Percentiles rank a stretch among this genome's conserved stretches.
phyloP scores from a whole-genome alignment of 2,329 filamentous ascomycete species.

The Diaporthe citrichinensis region DNA sequence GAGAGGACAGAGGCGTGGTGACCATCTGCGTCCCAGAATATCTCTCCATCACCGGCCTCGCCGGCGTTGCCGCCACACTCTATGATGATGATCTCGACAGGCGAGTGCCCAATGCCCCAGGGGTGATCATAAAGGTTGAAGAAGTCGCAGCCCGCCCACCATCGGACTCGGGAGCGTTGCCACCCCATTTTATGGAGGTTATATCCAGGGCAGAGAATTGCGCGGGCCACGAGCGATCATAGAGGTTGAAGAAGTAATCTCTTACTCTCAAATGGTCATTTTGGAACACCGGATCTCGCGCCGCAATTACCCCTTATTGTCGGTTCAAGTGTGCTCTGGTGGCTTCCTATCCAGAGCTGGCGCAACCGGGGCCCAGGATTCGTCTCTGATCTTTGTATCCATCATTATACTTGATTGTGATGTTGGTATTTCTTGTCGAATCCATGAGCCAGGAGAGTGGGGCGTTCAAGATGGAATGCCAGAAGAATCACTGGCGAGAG shows the following conservation, averaged over 20 bases:
- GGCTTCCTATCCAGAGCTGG: not conserved
- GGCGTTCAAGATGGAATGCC: not conserved
- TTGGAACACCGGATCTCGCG: no score
- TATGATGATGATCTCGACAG: not conserved
- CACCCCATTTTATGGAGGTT: not conserved
- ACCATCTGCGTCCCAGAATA: not conserved
- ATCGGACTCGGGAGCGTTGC: not conserved
- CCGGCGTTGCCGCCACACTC: not conserved
- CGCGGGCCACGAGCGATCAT: not conserved
- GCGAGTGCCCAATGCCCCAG: not conserved
- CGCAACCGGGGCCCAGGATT: not conserved
- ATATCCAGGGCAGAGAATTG: not conserved
- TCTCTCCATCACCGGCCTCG: not conserved
- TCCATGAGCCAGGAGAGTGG: not conserved
- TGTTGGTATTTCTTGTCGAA: not conserved
- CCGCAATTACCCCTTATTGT: no score
- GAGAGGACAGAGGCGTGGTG: not conserved
- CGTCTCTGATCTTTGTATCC: not conserved
- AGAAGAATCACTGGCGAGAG: not conserved
- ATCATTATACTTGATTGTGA: not conserved
- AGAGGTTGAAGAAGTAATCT: not conserved
- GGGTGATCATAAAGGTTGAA: not conserved
- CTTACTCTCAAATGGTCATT: not conserved
- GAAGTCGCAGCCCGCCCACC: not conserved
- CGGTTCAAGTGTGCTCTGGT: no score